These are phyloP conservation scores for Asterionellopsis glacialis DNA, from an alignment of 108 stramenopile genomes.

Conservation along the genomic window DNA sequence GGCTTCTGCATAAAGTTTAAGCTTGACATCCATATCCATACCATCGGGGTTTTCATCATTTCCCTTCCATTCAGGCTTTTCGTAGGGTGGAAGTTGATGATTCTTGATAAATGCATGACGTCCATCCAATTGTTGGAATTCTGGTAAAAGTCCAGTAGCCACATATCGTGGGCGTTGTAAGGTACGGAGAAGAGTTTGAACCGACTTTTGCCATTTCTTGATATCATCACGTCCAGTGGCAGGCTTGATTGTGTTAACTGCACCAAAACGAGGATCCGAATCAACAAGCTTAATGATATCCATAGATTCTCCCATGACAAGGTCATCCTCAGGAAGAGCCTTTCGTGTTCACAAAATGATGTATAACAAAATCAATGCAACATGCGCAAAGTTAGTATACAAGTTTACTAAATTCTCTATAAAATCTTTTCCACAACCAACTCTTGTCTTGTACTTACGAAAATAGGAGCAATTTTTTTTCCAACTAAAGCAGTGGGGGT, in stretches of 20 bases:
- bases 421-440: background rate
- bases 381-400: too few relatives aligned
- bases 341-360: conserved; percentile 1
- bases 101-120: conserved; percentile 88
- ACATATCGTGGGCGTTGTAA: conserved; percentile 94
- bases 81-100: conserved; percentile 86
- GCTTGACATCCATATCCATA: conserved; percentile 69
- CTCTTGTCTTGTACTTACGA: conserved; percentile 57
- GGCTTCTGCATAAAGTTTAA: conserved; percentile 76
- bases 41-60: conserved; percentile 39
- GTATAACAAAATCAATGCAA: too few relatives aligned
- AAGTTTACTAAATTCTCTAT: too few relatives aligned
- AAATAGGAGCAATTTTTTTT: conserved; percentile 96
- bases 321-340: conserved; percentile 63
- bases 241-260: conserved; percentile 57
- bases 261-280: conserved; percentile 84
- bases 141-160: conserved; percentile 85
- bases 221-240: conserved; percentile 83
- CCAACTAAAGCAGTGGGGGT: conserved; percentile 91
- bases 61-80: conserved; percentile 84
- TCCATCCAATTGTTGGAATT: conserved; percentile 89
- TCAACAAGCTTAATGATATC: conserved; percentile 90
- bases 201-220: conserved; percentile 89
- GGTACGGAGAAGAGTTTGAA: conserved; percentile 69
- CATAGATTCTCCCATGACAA: conserved; percentile 91